These are phyloP conservation scores for Aspergillus sp. DNA, from an alignment of 2,329 filamentous ascomycete species.

Conservation along the genomic window DNA sequence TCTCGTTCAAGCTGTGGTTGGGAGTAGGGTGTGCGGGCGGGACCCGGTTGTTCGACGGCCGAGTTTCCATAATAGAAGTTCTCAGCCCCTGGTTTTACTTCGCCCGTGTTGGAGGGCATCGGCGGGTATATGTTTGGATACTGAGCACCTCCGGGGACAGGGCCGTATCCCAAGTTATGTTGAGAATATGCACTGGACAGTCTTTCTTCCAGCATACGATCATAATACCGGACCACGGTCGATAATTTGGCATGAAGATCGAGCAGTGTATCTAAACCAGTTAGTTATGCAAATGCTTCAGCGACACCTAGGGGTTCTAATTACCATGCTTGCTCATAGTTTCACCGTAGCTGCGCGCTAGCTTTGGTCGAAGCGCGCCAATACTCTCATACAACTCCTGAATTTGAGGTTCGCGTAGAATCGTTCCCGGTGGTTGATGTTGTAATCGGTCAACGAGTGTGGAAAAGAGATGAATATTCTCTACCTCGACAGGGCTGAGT, in stretches of 20 bases:
- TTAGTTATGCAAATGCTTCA: constrained; percentile 18
- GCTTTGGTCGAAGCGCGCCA: constrained; percentile 84
- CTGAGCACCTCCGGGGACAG: constrained; percentile 46
- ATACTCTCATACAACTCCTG: constrained; percentile 98
- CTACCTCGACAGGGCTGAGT: constrained; percentile 86
- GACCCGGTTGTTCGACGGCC: constrained; percentile 47
- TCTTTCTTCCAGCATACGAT: constrained; percentile 95
- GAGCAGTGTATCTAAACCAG: constrained; percentile 72
- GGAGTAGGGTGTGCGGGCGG: constrained; percentile 53
- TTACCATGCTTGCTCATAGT: constrained; percentile 99
- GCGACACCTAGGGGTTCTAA: constrained; percentile 46
- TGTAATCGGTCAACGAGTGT: constrained; percentile 92
- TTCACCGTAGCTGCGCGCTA: constrained; percentile 93
- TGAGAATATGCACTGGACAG: constrained; percentile 90
- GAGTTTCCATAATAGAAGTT: constrained; percentile 77
- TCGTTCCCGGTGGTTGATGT: constrained; percentile 92
- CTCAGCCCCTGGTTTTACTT: constrained; percentile 61
- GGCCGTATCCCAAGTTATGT: constrained; percentile 65
- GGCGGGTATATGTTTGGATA: constrained; percentile 69
- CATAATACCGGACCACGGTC: constrained; percentile 95
- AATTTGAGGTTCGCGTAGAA: constrained; percentile 94
- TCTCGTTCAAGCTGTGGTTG: constrained; percentile 39
- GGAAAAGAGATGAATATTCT: constrained; percentile 95
- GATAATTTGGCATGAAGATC: constrained; percentile 94
- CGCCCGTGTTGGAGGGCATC: constrained; percentile 57